These are phyloP conservation scores for Fremontodendron californicum DNA, from an alignment of 345 rosid species.

Conservation along the genomic window DNA sequence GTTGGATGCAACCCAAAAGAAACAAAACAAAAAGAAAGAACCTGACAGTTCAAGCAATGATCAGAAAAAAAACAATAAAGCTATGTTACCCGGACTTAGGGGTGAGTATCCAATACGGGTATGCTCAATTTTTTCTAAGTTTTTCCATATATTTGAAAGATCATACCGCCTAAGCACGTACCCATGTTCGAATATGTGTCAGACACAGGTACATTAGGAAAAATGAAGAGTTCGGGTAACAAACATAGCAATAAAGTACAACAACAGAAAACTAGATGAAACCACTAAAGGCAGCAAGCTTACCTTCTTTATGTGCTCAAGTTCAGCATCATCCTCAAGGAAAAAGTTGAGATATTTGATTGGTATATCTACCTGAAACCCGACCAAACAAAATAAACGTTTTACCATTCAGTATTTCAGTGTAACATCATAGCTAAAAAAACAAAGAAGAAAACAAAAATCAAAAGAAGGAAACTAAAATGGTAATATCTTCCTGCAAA, in stretches of 20 bases:
- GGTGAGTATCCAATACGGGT: too few relatives aligned
- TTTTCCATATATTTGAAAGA: too few relatives aligned
- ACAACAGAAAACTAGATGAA: background rate
- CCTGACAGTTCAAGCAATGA: background rate
- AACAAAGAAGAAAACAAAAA: background rate
- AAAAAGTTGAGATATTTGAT: constrained; percentile 74
- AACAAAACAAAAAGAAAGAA: too few relatives aligned
- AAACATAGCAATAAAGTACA: background rate
- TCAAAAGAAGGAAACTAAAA: background rate
- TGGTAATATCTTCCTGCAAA: background rate
- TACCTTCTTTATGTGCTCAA: constrained; percentile 73
- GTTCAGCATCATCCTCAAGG: constrained; percentile 80
- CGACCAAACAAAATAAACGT: background rate
- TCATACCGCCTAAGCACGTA: too few relatives aligned
- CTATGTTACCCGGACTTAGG: too few relatives aligned
- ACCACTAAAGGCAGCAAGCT: background rate
- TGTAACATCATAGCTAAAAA: background rate
- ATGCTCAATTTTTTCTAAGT: too few relatives aligned
- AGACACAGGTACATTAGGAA: too few relatives aligned
- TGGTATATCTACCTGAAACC: constrained; percentile 77
- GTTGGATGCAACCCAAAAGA: too few relatives aligned
- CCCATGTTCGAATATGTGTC: too few relatives aligned
- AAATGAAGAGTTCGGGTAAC: too few relatives aligned
- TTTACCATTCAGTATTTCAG: background rate
- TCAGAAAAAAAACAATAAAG: background rate